Evolutionary conservation across 2,329 filamentous ascomycete genomes (phyloP), one percentile per base, ranked within the genome.

Genomic region (Chrysosporium queenslandicum): DNA sequence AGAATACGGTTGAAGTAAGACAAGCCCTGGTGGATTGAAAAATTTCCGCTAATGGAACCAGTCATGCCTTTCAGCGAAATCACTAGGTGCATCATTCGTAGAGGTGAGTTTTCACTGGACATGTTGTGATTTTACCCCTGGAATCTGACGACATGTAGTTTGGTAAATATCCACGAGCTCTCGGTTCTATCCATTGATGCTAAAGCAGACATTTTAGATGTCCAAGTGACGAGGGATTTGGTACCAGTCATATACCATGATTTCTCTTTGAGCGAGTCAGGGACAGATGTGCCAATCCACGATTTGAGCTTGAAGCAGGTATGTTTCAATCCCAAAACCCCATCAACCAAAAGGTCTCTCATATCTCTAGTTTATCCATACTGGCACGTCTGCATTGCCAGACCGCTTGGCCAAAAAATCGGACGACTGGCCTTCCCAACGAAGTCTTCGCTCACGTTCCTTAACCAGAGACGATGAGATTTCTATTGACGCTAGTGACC

Each of bases 201-300:
- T 55, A 52, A 57, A 50, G 1, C 29, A 36, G 4, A 34, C 20
- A 8, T 8, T 25, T 12, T 29, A 65, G 71, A 73, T 58, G 63
- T 71, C 1, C 71, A 73, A 54, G 56, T 73, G 14, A 73, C 71
- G 1, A 65, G 64, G 56, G 71, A 73, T 46, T 58, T 64, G 34
- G 58, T 67, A 9, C 67, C 71, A 2, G 63, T 73, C 9, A 63
- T 72, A 14, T 73, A 68, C 46, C 70, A 73, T 54, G 69, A 73
- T 55, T 73, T 71, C 48, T 65, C 65, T 2, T 54, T 73, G 4
- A 72, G 68, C 54, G 70, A 73, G 53, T 64, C 67, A 4, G 71
- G 71, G 2, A 68, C 68, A 3, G 70, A 74, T 54, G 58, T 66
- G 29, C 64, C 70, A 12, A 63, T 73, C 16, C 68, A 74, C 56